phyloP scores from a whole-genome alignment of 768 basidiomycete species.

The Podaxis pistillaris region DNA sequence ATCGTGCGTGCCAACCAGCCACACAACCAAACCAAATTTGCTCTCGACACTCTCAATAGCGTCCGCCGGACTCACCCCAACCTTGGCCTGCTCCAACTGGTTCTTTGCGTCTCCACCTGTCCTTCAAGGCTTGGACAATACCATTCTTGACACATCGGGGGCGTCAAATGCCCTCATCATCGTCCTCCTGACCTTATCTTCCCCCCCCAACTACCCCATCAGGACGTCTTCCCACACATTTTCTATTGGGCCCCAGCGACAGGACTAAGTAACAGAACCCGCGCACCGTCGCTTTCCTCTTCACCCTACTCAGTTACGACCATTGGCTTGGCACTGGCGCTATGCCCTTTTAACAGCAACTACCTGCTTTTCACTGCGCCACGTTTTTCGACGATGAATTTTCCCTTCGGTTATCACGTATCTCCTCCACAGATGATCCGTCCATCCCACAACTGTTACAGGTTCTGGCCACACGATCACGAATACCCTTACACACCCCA shows the following conservation, averaged over 20 bases:
- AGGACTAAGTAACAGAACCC: not conserved
- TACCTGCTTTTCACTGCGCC: not conserved
- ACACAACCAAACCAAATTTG: not conserved
- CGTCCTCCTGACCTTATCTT: conserved; percentile 6
- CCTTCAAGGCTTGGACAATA: not conserved
- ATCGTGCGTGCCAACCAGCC: not conserved
- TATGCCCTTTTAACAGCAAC: not conserved
- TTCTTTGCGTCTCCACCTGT: not conserved
- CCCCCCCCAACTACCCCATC: not conserved
- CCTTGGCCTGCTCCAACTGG: not conserved
- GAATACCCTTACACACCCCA: not conserved
- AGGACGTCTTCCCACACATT: conserved; percentile 6
- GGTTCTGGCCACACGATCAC: not conserved
- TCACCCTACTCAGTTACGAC: not conserved
- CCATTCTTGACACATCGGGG: not conserved
- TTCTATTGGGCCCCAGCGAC: conserved; percentile 7
- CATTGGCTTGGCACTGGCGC: not conserved
- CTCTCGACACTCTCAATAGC: not conserved
- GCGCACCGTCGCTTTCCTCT: not conserved
- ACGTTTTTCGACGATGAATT: not conserved
- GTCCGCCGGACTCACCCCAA: not conserved
- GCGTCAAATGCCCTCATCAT: not conserved
- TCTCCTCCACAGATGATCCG: not conserved
- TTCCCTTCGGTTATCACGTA: not conserved
- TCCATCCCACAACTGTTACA: not conserved